Percentiles rank a stretch among this genome's conserved stretches.
These are phyloP conservation scores for Daucus carota DNA, from an alignment of 129 eudicot genomes.

Conservation along the genomic window DNA sequence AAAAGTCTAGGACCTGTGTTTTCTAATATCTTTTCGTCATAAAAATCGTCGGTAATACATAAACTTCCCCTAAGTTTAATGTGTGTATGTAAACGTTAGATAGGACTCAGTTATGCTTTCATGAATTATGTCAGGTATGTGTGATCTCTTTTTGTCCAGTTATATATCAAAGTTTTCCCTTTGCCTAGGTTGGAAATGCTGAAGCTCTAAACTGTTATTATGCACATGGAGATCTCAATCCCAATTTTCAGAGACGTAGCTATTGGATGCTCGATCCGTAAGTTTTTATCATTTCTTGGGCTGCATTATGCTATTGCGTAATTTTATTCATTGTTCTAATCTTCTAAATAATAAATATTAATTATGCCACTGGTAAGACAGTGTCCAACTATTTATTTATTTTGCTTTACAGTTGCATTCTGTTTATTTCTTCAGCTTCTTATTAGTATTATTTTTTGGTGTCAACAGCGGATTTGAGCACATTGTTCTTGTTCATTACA, in stretches of 20 bases:
- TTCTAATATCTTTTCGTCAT: not conserved
- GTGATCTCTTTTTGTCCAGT: not conserved
- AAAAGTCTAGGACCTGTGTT: not conserved
- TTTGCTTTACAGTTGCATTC: not conserved
- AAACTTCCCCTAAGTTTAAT: not conserved
- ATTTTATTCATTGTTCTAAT: not conserved
- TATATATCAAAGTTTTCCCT: constrained; percentile 5
- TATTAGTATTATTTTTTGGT: constrained; percentile 8
- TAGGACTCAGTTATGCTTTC: not conserved
- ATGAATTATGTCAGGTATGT: constrained; percentile 1
- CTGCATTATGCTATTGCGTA: not conserved
- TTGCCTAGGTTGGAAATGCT: constrained; percentile 75
- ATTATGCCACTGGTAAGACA: not conserved
- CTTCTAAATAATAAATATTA: not conserved
- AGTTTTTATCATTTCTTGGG: constrained; percentile 29
- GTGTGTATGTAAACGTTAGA: not conserved
- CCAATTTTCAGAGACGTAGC: constrained; percentile 90
- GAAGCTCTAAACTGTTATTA: constrained; percentile 94
- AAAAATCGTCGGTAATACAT: not conserved
- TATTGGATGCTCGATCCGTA: constrained; percentile 98
- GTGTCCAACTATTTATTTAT: too few relatives aligned
- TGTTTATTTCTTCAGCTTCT: constrained; percentile 13
- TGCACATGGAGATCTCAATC: constrained; percentile 82
- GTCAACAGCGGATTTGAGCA: constrained; percentile 72
- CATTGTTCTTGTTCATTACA: constrained; percentile 97